Conservation (phyloP, 1,284 basidiomycete genomes). For the Papiliotrema fonsecae region DNA sequence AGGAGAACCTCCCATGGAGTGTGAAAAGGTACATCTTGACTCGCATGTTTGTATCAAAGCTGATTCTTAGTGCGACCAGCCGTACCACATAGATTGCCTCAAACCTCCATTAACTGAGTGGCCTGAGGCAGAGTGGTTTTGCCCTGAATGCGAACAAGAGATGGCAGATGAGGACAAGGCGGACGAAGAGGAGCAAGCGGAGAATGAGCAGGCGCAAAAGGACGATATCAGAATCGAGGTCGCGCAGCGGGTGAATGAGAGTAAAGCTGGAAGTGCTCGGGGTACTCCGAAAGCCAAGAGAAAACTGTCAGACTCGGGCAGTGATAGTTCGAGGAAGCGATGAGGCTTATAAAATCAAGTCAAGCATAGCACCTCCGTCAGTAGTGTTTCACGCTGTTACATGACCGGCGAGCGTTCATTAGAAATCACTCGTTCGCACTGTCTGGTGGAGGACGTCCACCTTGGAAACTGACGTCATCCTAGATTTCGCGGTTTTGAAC, state of each 20-base stretch:
- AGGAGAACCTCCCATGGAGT: constrained; percentile 67
- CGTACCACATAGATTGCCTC: constrained; percentile 80
- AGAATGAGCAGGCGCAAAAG: neutral
- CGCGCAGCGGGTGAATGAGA: neutral
- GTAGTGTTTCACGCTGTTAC: too few relatives aligned
- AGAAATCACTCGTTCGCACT: too few relatives aligned
- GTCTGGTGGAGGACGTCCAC: too few relatives aligned
- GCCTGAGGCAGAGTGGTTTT: constrained; percentile 92
- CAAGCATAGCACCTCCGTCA: too few relatives aligned
- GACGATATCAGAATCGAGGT: neutral
- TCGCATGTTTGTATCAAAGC: neutral
- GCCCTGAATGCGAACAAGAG: constrained; percentile 58
- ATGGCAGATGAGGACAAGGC: constrained; percentile 5
- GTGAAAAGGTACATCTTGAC: constrained; percentile 69
- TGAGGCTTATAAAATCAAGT: neutral
- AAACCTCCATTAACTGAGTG: constrained; percentile 67
- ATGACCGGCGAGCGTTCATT: too few relatives aligned
- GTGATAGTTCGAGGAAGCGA: neutral
- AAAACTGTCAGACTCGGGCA: neutral
- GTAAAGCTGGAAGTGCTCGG: neutral
- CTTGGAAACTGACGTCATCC: too few relatives aligned
- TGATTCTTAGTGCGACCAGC: constrained; percentile 68
- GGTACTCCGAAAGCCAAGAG: neutral
- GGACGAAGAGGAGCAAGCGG: neutral
- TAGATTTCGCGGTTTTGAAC: too few relatives aligned